Evolutionary conservation across 768 basidiomycete species (phyloP), one percentile per base, ranked within the genome.

Genomic region (Rhodotorula taiwanensis): DNA sequence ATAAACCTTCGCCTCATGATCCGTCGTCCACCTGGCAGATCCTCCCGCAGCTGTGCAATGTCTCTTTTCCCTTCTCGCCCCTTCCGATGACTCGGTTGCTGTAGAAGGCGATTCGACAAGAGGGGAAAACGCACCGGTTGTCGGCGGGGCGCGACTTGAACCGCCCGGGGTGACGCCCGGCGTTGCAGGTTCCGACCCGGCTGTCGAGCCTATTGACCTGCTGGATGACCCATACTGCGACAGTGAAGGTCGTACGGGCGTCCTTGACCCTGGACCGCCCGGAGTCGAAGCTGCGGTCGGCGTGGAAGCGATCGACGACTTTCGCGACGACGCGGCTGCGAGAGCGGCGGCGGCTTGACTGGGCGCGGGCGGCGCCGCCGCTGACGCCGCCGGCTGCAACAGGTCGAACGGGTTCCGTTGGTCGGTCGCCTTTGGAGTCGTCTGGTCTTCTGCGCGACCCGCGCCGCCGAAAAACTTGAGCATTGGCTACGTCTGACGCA

Each of bases 401-500:
- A 63, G 43, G 66, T 88, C 85, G 72, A 87, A 87, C 6, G 86
- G 86, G 72, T 87, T 85, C 67, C 79, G 76, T 68, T 78, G 76
- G 58, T 77, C 72, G 45, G 71, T 72, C 16, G 81, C 79, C 58
- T 80, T 80, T 42, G 86, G 85, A 0, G 86, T 89, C 55, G 81
- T 78, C 71, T 83, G 83, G 71, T 84, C 84, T 49, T 55, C 33
- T 30, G 72, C 73, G 53, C 50, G 79, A 75, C 39, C 71, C 72
- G 16, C 79, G 73, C 23, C 84, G 81, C 87, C 87, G 86, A 65
- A 87, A 78, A 67, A 67, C 73, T 83, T 85, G 69, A 88, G 79
- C 83, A 87, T 86, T 58, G 31, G n/a, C n/a, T n/a, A n/a, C n/a
- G n/a, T n/a, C n/a, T n/a, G n/a, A n/a, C n/a, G n/a, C n/a, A n/a